Evolutionary conservation across 2,329 filamentous ascomycete species (phyloP), one percentile per base, ranked within the genome.

Genomic region (Lasiodiplodia gonubiensis): DNA sequence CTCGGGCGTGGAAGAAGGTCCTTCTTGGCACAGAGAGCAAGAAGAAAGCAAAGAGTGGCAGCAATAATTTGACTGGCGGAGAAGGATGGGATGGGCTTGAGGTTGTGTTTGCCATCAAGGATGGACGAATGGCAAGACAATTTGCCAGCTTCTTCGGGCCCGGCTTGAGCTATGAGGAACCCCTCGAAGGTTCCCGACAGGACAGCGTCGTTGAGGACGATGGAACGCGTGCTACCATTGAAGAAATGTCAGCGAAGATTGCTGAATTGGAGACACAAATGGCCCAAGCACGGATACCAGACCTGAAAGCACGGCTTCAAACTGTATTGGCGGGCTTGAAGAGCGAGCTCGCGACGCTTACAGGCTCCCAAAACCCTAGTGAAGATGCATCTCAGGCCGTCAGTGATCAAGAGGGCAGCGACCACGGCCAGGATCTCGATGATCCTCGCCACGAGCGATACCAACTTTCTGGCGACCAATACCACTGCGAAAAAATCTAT

Each of bases 21-120:
- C 73, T 83, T 46, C 72, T 78, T 12, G 76, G 75, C 16, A 30
- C 72, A 68, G n/a, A 69, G 67, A 54, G 30, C 27, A 49, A 72
- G 66, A 64, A 69, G 66, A 74, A 72, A 72, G 42, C 33, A 68
- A 69, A 6, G 70, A 69, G 46, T 8, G 33, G 53, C 21, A 35
- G 35, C 2, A 59, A 52, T 1, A 67, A 71, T 66, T 53, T 60
- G 35, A 70, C 64, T 55, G 68, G 57, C 69, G 37, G 39, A 4
- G 73, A 83, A 72, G 68, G 66, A 6, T 84, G 85, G 84, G 71
- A 77, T 2, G 74, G 78, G 0, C 73, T 88, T 52, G 82, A 88
- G 10, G 76, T 89, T 4, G 78, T 87, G 0, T 90, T 90, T 73
- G 87, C 87, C 0, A 86, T 89, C 70, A 81, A 82, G 12, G 84